phyloP scores from a whole-genome alignment of 1,139 yeast genomes.

The Keqinozyma sinolaborantium region DNA sequence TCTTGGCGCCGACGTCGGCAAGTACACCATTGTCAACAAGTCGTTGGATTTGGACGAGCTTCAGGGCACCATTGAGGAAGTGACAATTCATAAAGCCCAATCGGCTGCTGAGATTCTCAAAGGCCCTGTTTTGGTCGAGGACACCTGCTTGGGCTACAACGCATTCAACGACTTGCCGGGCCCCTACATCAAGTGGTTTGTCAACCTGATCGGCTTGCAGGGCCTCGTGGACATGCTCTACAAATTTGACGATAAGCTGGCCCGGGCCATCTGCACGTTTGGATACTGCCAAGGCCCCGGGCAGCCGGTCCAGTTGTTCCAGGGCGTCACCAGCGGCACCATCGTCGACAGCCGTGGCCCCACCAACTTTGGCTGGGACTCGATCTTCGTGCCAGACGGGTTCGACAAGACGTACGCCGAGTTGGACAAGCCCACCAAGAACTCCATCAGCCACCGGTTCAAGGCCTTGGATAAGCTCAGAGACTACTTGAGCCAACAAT shows the following conservation, averaged over 20 bases:
- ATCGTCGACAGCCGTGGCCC: constrained; percentile 82
- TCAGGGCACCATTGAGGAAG: constrained; percentile 84
- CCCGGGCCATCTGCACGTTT: constrained; percentile 88
- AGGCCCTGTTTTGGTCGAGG: constrained; percentile 92
- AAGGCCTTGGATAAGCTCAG: constrained; percentile 75
- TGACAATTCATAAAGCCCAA: constrained; percentile 75
- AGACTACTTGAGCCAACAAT: constrained; percentile 42
- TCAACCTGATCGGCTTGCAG: constrained; percentile 63
- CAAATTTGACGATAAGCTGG: constrained; percentile 80
- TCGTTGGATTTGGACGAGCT: constrained; percentile 81
- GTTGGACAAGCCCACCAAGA: constrained; percentile 73
- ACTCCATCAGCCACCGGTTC: constrained; percentile 81
- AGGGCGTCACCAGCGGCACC: constrained; percentile 77
- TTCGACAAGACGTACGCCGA: constrained; percentile 82
- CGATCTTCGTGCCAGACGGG: constrained; percentile 80
- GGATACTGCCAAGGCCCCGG: constrained; percentile 89
- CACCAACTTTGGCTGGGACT: constrained; percentile 90
- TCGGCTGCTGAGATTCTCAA: constrained; percentile 60
- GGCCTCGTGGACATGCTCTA: constrained; percentile 75
- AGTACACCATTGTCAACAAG: constrained; percentile 52
- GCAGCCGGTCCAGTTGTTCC: constrained; percentile 65
- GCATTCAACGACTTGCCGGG: constrained; percentile 88
- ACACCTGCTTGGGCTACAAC: constrained; percentile 82
- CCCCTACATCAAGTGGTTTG: constrained; percentile 88
- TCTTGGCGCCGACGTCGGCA: constrained; percentile 51